Percentiles rank a stretch among this genome's conserved stretches.
Conservation (phyloP, 192 early-diverging fungal species). For the Podila clonocystis region DNA sequence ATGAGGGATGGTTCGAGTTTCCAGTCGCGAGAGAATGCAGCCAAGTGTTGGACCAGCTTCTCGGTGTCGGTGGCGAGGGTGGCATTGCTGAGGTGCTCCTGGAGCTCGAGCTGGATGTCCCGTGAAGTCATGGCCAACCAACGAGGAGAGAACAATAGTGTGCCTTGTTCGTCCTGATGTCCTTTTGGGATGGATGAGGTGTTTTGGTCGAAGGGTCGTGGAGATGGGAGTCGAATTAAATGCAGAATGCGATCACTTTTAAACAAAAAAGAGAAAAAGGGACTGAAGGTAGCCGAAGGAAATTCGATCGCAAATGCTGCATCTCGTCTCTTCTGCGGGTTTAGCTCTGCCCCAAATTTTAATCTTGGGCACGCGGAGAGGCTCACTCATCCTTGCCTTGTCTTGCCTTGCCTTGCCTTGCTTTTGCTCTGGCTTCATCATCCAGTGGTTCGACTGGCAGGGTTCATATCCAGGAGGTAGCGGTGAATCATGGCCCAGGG, state of each 20-base stretch:
- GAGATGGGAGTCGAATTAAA: background rate
- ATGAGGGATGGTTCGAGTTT: constrained; percentile 34
- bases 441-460: too few species aligned
- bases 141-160: too few species aligned
- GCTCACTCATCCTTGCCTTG: too few species aligned
- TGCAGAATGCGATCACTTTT: background rate
- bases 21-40: constrained; percentile 40
- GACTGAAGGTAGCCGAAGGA: too few species aligned
- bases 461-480: too few species aligned
- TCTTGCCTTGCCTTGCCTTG: too few species aligned
- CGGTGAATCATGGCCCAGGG: too few species aligned
- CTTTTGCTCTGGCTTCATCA: too few species aligned
- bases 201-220: background rate
- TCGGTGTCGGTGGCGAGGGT: constrained; percentile 10
- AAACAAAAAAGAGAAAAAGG: too few species aligned
- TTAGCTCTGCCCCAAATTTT: background rate
- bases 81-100: constrained; percentile 40
- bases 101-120: constrained; percentile 36
- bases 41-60: constrained; percentile 25
- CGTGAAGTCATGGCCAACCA: constrained; percentile 13
- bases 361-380: too few species aligned
- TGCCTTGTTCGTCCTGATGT: background rate
- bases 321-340: background rate
- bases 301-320: too few species aligned
- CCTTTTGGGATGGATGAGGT: background rate